Percentiles rank a stretch among this genome's conserved stretches.
Conservation (phyloP, 2,329 filamentous ascomycete species). For the Zymoseptoria ardabiliae region DNA sequence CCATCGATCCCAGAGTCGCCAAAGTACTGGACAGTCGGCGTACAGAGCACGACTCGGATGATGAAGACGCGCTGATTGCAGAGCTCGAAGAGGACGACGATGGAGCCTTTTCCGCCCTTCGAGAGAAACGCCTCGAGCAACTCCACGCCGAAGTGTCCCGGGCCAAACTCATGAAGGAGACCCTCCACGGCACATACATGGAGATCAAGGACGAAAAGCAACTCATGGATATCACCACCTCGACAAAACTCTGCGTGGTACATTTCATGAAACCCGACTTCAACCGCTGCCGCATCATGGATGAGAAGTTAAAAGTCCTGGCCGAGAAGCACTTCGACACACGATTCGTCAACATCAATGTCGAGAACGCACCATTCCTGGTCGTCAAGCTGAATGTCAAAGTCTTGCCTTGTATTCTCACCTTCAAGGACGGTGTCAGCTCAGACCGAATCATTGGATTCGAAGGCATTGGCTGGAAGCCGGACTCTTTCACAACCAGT, state of each 20-base stretch:
- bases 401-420: slow-evolving; percentile 52
- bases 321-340: slow-evolving; percentile 53
- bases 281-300: slow-evolving; percentile 55
- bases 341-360: slow-evolving; percentile 50
- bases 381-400: slow-evolving; percentile 52
- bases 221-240: slow-evolving; percentile 54
- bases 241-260: slow-evolving; percentile 50
- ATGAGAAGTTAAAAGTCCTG: slow-evolving; percentile 48
- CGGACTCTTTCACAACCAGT: slow-evolving; percentile 47
- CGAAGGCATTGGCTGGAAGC: slow-evolving; percentile 48
- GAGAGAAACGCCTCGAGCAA: slow-evolving; percentile 51
- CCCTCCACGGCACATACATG: slow-evolving; percentile 42
- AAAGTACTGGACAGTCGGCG: slow-evolving; percentile 39
- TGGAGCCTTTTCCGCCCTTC: slow-evolving; percentile 46
- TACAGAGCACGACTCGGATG: slow-evolving; percentile 43
- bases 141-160: slow-evolving; percentile 49
- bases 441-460: slow-evolving; percentile 53
- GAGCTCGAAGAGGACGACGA: slow-evolving; percentile 50
- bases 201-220: slow-evolving; percentile 53
- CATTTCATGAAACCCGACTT: slow-evolving; percentile 61
- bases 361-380: slow-evolving; percentile 53
- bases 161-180: slow-evolving; percentile 42
- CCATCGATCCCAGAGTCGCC: slow-evolving; percentile 45
- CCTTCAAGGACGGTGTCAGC: slow-evolving; percentile 49
- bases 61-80: slow-evolving; percentile 55